A percentile compares a stretch with the other conserved stretches of the same genome.
These are phyloP conservation scores for Pleurotus tuoliensis DNA, from an alignment of 768 basidiomycete genomes.

Conservation along the genomic window DNA sequence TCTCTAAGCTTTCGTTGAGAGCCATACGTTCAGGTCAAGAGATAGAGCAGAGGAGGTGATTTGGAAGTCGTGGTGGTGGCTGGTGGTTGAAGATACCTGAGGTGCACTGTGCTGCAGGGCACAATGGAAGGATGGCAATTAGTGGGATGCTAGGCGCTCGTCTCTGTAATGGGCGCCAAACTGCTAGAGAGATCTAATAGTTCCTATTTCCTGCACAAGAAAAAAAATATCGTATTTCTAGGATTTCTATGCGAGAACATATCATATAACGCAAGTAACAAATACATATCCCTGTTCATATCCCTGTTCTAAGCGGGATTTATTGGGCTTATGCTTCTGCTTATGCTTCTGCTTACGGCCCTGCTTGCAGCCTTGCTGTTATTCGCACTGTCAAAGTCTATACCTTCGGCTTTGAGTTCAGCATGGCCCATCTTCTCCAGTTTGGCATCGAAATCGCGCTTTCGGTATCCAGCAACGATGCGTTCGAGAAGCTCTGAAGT, in stretches of 20 bases:
- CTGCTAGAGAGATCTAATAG: too few species aligned
- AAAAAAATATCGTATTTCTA: too few species aligned
- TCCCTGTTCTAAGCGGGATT: not conserved
- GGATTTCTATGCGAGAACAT: too few species aligned
- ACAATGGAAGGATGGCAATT: not conserved
- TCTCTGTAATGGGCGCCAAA: too few species aligned
- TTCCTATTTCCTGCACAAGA: too few species aligned
- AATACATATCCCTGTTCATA: not conserved
- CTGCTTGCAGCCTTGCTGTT: slow-evolving; percentile 31
- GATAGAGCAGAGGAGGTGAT: not conserved
- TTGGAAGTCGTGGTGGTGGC: not conserved
- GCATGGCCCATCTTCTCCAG: slow-evolving; percentile 81
- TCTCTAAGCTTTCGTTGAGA: not conserved
- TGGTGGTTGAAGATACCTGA: not conserved
- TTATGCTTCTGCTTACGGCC: slow-evolving; percentile 25
- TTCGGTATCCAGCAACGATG: slow-evolving; percentile 84
- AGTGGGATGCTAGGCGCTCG: too few species aligned
- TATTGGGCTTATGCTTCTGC: slow-evolving; percentile 22
- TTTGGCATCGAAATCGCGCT: slow-evolving; percentile 84
- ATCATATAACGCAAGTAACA: too few species aligned
- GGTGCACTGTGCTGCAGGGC: too few species aligned
- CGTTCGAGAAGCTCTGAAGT: slow-evolving; percentile 92
- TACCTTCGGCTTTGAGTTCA: slow-evolving; percentile 65
- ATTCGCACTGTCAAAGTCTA: slow-evolving; percentile 41
- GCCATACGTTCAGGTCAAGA: too few species aligned